Base-by-base conservation (phyloP, 495 filamentous ascomycete species). In the Neurospora sp. region DNA sequence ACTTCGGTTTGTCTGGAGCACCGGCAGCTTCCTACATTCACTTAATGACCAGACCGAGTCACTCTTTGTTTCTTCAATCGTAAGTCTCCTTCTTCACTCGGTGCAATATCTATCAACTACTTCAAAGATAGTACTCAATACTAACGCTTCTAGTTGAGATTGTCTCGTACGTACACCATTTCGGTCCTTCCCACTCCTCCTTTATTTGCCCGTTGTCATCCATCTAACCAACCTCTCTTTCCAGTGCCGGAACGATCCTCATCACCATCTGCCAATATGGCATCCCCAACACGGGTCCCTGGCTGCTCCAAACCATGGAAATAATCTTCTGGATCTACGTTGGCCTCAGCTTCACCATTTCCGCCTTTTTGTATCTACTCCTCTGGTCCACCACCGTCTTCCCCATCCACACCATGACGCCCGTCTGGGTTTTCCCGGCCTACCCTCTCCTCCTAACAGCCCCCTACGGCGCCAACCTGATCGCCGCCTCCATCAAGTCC, bases 341-440 rank as follows among this genome's bases (percentile, higher is more conserved):
- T 74, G 84, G 83, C 8, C 78, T 93, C 39, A 91, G 92, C 39
- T 80, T 92, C 5, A 71, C 89, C 34, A 86, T 89, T 19, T 91
- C 89, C 28, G 88, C 89, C 17, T 88, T 87, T 8, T 89, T 97
- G 54, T 96, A 94, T 79, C 83, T 94, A 3, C 86, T 91, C 9
- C 80, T 95, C 78, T 94, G 86, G 86, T 88, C 86, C 9, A 88
- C 86, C 1, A 74, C 73, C 72, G 72, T 90, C 31, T 95, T 94
- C 76, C 94, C 93, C 3, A 93, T 97, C 40, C 89, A 90, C 24
- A 89, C 90, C 40, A 97, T 97, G 93, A 97, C 93, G 0, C 93
- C 93, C 0, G 89, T 95, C 69, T 97, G 93, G 93, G 94, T 97
- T 40, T 97, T 97, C 74, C 93, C 93, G 0, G 93, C 92, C 1